A percentile compares a stretch with the other conserved stretches of the same genome.
phyloP scores from a whole-genome alignment of 495 filamentous ascomycete species.

The Hypomontagnella monticulosa region DNA sequence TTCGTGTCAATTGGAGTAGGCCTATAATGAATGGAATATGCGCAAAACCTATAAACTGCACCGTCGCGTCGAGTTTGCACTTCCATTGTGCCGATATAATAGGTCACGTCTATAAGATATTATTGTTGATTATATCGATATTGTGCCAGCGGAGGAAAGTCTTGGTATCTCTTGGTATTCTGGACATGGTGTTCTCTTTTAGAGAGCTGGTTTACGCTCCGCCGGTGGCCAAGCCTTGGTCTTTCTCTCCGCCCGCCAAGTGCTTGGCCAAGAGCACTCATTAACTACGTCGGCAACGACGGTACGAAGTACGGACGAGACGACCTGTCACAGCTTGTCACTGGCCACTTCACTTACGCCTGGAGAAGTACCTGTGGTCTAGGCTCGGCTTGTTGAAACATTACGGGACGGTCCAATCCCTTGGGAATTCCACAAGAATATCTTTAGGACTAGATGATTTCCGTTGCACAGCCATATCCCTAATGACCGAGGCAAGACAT shows the following conservation, averaged over 20 bases:
- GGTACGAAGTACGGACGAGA: conserved; percentile 12
- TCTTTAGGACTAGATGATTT: background rate
- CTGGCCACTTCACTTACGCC: conserved; percentile 11
- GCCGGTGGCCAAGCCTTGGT: conserved; percentile 48
- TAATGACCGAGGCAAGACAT: background rate
- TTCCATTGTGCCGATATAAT: conserved; percentile 12
- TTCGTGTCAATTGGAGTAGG: too few species aligned
- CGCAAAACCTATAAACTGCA: background rate
- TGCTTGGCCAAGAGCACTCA: conserved; percentile 42
- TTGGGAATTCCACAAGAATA: conserved; percentile 3
- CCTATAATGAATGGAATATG: too few species aligned
- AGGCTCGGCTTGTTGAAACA: background rate
- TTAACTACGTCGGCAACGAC: conserved; percentile 34
- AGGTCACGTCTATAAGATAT: conserved; percentile 4
- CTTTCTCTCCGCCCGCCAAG: conserved; percentile 52
- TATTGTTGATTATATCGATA: conserved; percentile 1
- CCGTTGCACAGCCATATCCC: conserved; percentile 18
- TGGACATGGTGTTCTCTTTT: conserved; percentile 20
- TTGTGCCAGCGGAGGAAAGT: conserved; percentile 32
- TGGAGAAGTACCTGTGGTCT: conserved; percentile 5
- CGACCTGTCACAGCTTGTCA: conserved; percentile 2
- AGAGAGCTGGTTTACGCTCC: conserved; percentile 27
- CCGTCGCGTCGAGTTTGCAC: background rate
- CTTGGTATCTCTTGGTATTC: conserved; percentile 41
- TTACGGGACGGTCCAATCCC: conserved; percentile 7